Base-by-base conservation (phyloP, 257 asterid genomes). In the Lithospermum erythrorhizon region DNA sequence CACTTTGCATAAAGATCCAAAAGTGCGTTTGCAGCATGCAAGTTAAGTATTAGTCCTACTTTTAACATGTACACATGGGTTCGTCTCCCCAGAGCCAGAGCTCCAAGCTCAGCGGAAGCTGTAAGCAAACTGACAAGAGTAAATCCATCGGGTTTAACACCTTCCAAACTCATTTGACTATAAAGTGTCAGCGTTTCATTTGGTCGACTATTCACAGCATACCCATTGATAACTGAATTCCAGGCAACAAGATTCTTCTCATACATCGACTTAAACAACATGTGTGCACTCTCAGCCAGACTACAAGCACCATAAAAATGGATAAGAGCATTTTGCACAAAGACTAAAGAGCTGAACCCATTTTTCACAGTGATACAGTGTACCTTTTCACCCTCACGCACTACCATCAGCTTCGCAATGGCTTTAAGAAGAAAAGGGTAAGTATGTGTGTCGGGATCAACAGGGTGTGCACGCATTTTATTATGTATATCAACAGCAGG, bases 361-460 rank as follows among this genome's bases (percentile, higher is more conserved):
- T 83, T 86, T 68, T 78, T 86, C 41, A 79, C 18, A 3, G 83
- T 76, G 21, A 71, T 29, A 61, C 84, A 79, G 62, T 85, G 95
- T 67, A 78, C 83, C 68, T 79, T 83, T 75, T 85, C 86, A 11
- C 95, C 95, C 61, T 81, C 90, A 22, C 74, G 68, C 24, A 79
- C 54, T 54, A 30, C 58, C 74, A 70, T 67, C 71, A 75, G 23
- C 64, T 83, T 83, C 5, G 86, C 81, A 32, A 85, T 70, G 59
- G 90, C 95, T 73, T 85, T 85, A 41, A 85, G 73, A 49, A 83
- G 73, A 66, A 85, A 85, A 30, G 88, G 95, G 30, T 85, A 85
- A 6, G 95, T 85, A 45, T 85, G 90, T 0, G 90, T 83, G 21
- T 85, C 94, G 0, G 88, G 84, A 18, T 45, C 65, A 61, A 69